Percentiles rank a stretch among this genome's conserved stretches.
These are phyloP conservation scores for Tylopilus vinaceipallidus DNA, from an alignment of 768 basidiomycete species.

Conservation along the genomic window DNA sequence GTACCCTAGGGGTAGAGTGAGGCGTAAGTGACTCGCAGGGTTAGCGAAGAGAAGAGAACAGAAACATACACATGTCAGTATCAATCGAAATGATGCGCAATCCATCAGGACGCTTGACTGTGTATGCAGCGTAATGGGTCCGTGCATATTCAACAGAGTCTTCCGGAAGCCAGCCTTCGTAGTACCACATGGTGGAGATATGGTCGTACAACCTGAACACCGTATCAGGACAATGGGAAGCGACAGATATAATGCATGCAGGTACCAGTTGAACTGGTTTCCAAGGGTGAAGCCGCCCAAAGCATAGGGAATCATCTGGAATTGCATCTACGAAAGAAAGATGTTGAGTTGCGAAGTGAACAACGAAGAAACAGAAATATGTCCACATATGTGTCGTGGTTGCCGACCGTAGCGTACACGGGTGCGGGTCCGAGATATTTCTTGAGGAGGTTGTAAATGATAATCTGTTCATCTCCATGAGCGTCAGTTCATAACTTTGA, in stretches of 20 bases:
- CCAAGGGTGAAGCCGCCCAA: slow-evolving; percentile 32
- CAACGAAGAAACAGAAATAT: neutral
- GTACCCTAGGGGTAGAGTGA: slow-evolving; percentile 27
- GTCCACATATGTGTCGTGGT: slow-evolving; percentile 72
- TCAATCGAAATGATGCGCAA: too few relatives aligned
- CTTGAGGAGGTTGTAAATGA: slow-evolving; percentile 62
- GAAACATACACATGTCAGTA: slow-evolving; percentile 45
- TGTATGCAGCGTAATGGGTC: slow-evolving; percentile 48
- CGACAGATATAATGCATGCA: neutral
- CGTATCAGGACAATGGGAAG: neutral
- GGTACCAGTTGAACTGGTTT: slow-evolving; percentile 43
- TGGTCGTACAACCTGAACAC: slow-evolving; percentile 50
- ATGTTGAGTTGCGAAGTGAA: neutral
- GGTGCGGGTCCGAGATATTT: slow-evolving; percentile 56
- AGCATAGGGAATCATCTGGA: slow-evolving; percentile 40
- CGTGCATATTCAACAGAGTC: slow-evolving; percentile 37
- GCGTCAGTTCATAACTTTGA: neutral
- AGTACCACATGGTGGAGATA: slow-evolving; percentile 43
- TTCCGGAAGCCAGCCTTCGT: slow-evolving; percentile 45
- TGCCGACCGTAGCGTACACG: slow-evolving; percentile 70
- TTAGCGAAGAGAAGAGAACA: neutral
- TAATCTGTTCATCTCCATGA: slow-evolving; percentile 36
- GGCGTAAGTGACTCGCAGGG: neutral
- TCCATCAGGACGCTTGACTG: slow-evolving; percentile 40
- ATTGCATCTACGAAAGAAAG: slow-evolving; percentile 11